phyloP scores from a whole-genome alignment of 2,329 filamentous ascomycete genomes.

The Trichophyton schoenleinii region DNA sequence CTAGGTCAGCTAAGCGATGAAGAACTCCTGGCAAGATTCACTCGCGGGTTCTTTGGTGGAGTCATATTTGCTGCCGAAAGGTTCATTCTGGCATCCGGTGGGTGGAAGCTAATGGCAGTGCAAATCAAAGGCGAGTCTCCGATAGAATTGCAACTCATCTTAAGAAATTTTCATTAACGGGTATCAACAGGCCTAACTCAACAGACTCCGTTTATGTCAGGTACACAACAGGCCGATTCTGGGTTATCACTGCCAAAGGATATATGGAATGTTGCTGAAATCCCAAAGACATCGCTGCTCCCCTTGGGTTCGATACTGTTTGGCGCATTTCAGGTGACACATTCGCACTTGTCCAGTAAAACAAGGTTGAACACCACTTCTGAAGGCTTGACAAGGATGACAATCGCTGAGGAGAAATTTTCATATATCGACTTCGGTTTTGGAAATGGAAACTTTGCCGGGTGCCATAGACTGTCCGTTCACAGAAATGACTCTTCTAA shows the following conservation, averaged over 20 bases:
- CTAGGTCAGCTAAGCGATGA: slow-evolving; percentile 8
- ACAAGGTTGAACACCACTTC: neutral
- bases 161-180: neutral
- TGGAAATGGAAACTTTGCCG: slow-evolving; percentile 5
- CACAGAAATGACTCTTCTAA: neutral
- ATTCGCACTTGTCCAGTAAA: neutral
- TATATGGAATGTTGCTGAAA: slow-evolving; percentile 6
- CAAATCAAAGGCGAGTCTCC: slow-evolving; percentile 5
- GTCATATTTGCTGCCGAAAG: slow-evolving; percentile 7
- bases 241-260: neutral
- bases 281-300: slow-evolving; percentile 6
- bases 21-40: slow-evolving; percentile 10
- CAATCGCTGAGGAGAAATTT: neutral
- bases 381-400: neutral
- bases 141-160: neutral
- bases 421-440: slow-evolving; percentile 10
- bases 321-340: slow-evolving; percentile 9
- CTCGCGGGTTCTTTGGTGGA: slow-evolving; percentile 11
- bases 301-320: slow-evolving; percentile 8
- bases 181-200: neutral
- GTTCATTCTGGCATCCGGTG: neutral
- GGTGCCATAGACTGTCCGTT: slow-evolving; percentile 10
- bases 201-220: neutral
- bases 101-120: slow-evolving; percentile 4
- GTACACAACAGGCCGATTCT: neutral